These are phyloP conservation scores for Claviceps pazoutovae DNA, from an alignment of 2,329 filamentous ascomycete species.

Conservation along the genomic window DNA sequence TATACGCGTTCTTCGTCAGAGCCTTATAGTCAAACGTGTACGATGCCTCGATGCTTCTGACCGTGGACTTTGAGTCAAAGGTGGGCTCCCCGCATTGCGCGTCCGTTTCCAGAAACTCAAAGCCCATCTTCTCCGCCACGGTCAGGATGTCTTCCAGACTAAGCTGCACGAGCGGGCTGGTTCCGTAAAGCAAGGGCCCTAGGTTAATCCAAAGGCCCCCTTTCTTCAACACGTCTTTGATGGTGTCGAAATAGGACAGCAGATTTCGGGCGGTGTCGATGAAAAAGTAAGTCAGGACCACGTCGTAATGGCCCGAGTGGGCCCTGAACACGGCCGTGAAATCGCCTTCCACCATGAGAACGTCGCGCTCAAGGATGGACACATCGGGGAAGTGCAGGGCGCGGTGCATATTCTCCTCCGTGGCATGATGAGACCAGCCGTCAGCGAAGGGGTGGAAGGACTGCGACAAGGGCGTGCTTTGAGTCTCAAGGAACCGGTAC, in stretches of 20 bases:
- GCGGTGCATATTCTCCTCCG: slow-evolving; percentile 31
- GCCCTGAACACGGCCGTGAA: slow-evolving; percentile 31
- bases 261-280: slow-evolving; percentile 46
- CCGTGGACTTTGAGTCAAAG: slow-evolving; percentile 21
- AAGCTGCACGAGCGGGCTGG: slow-evolving; percentile 38
- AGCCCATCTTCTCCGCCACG: slow-evolving; percentile 35
- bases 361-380: slow-evolving; percentile 17
- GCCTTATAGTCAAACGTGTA: slow-evolving; percentile 39
- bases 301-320: slow-evolving; percentile 25
- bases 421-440: slow-evolving; percentile 41
- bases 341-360: slow-evolving; percentile 41
- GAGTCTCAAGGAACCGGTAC: slow-evolving; percentile 33
- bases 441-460: slow-evolving; percentile 39
- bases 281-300: slow-evolving; percentile 43
- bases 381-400: slow-evolving; percentile 31
- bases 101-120: slow-evolving; percentile 32
- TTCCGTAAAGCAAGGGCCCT: slow-evolving; percentile 41
- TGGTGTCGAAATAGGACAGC: slow-evolving; percentile 39
- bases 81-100: slow-evolving; percentile 28
- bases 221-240: slow-evolving; percentile 28
- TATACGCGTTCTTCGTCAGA: slow-evolving; percentile 37
- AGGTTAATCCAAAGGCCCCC: slow-evolving; percentile 43
- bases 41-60: slow-evolving; percentile 32
- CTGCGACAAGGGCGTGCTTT: slow-evolving; percentile 12
- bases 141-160: slow-evolving; percentile 37